Evolutionary conservation across 2,329 filamentous ascomycete genomes (phyloP), one percentile per base, ranked within the genome.

Genomic region (Ceratocystis diversiconidia): DNA sequence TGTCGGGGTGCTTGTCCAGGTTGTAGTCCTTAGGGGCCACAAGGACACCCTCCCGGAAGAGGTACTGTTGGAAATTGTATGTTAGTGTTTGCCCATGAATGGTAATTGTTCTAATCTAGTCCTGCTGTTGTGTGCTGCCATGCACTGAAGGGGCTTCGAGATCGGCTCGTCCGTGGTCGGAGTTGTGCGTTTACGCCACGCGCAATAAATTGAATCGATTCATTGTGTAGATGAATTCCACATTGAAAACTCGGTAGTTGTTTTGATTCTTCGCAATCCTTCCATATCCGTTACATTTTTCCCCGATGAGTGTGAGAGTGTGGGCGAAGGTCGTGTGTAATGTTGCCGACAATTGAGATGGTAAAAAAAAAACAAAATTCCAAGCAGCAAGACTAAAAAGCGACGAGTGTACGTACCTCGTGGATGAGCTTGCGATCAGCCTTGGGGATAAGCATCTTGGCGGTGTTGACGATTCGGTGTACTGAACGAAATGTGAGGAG

Each of bases 341-440:
- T 25, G 50, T 44, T 46, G 62, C 61, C 41, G 44, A 8, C 44
- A 10, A 46, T 41, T 41, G 10, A 41, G 10, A 65, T 50, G 60
- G 43, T 59, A 19, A 41, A 60, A 65, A 62, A 64, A 61, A n/a
- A 19, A 41, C 28, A 32, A 46, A 63, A 63, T 62, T 50, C 30
- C 7, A 62, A 15, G 43, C 61, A 62, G 10, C 28, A n/a, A 59
- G 64, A 64, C 66, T 67, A 66, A 41, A 55, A 46, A 52, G 41
- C 66, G 60, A 65, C 63, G 66, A 62, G 50, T 59, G 57, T 64
- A 69, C 71, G 70, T 78, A 82, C 80, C 82, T 87, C 92, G 86
- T 99, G 94, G 83, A 99, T 97, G 88, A 91, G 90, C 90, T 99
- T 99, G 84, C 95, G 92, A 84, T 99, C 94, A 80, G 90, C 89